Evolutionary conservation across 768 basidiomycete species (phyloP).

Genomic region (Auricularia sp.): DNA sequence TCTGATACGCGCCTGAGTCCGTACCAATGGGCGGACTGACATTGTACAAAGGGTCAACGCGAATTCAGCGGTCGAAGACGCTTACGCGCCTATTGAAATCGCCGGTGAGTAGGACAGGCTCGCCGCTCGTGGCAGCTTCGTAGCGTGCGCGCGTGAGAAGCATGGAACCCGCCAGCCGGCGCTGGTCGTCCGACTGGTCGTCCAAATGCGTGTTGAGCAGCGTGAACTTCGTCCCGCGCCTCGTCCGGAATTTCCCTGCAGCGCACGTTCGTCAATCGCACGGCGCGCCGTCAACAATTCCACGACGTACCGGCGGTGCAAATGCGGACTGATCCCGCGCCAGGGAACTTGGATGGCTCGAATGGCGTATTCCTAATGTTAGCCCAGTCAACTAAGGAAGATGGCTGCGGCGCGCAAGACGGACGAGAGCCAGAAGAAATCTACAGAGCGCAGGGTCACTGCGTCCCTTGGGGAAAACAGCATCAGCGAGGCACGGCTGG

Average conservation of each 20-base stretch:
- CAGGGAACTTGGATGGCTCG: constrained; percentile 33
- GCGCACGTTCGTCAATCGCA: background rate
- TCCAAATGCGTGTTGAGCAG: constrained; percentile 45
- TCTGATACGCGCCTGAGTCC: constrained; percentile 41
- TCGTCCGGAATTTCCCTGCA: background rate
- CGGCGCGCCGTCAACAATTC: background rate
- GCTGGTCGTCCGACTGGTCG: constrained; percentile 41
- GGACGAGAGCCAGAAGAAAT: constrained; percentile 49
- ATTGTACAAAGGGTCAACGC: background rate
- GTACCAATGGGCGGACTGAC: constrained; percentile 24
- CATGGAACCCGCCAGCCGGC: constrained; percentile 43
- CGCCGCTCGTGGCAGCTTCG: constrained; percentile 31
- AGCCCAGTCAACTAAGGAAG: background rate
- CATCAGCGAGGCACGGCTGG: background rate
- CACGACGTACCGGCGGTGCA: constrained; percentile 27
- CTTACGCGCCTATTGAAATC: constrained; percentile 42
- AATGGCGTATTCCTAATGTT: background rate
- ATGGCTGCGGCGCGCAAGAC: constrained; percentile 9
- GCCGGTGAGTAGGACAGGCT: constrained; percentile 39
- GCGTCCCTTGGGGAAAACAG: background rate
- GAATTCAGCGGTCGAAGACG: background rate
- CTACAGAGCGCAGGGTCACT: constrained; percentile 29
- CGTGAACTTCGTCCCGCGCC: background rate
- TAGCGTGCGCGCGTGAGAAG: constrained; percentile 41
- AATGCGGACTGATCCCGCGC: constrained; percentile 39